Conservation (phyloP, 1,284 basidiomycete species). For the Golubevia pallescens region DNA sequence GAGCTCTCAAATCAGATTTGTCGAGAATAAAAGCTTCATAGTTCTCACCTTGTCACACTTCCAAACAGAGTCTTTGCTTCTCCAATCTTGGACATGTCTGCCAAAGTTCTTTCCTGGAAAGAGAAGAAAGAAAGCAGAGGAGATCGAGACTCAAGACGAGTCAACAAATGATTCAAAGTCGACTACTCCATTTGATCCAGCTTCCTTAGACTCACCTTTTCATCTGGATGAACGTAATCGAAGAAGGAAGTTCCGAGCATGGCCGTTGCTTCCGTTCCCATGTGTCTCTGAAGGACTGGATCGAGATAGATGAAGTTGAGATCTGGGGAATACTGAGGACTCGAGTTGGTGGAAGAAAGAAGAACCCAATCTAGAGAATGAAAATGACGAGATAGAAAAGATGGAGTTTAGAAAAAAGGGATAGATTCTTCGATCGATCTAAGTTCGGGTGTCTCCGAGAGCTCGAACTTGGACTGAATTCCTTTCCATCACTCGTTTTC, state of each 20-base stretch:
- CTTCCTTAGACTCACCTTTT: constrained; percentile 77
- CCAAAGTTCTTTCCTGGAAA: constrained; percentile 17
- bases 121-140: too few species aligned
- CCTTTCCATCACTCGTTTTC: neutral
- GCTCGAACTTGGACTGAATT: neutral
- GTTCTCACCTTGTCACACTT: constrained; percentile 87
- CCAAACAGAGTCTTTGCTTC: constrained; percentile 83
- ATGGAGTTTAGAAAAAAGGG: neutral
- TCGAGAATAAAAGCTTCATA: too few species aligned
- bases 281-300: constrained; percentile 79
- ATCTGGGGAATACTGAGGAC: too few species aligned
- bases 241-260: constrained; percentile 80
- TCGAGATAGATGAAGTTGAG: constrained; percentile 87
- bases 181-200: too few species aligned
- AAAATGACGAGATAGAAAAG: neutral
- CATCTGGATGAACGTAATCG: constrained; percentile 87
- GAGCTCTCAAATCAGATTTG: too few species aligned
- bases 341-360: neutral
- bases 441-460: neutral
- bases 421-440: neutral
- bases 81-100: constrained; percentile 79
- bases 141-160: too few species aligned
- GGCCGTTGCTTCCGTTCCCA: constrained; percentile 73
- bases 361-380: constrained; percentile 2
- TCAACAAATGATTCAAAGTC: too few species aligned